phyloP scores from a whole-genome alignment of 2,329 filamentous ascomycete species.

The Nigrospora osmanthi region DNA sequence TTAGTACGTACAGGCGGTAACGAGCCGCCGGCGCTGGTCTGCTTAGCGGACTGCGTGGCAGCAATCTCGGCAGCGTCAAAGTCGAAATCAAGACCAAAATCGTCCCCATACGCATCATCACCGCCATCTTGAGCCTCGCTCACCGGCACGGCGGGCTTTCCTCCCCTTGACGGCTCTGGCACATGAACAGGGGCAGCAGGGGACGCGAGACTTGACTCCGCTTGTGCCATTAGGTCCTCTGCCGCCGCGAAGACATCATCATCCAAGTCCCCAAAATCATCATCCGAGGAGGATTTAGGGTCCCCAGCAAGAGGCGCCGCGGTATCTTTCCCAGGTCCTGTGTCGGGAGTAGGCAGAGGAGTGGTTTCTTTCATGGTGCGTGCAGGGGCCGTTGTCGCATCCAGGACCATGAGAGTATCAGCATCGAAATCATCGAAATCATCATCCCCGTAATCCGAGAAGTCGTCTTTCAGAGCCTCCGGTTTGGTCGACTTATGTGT shows the following conservation, averaged over 20 bases:
- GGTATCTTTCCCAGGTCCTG: conserved; percentile 6
- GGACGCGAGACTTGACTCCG: conserved; percentile 19
- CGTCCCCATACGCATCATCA: conserved; percentile 55
- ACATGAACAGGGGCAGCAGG: conserved; percentile 6
- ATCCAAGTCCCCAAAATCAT: conserved; percentile 61
- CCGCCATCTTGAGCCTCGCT: conserved; percentile 19
- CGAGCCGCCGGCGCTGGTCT: conserved; percentile 14
- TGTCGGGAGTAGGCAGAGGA: conserved; percentile 6
- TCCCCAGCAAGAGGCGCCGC: conserved; percentile 5
- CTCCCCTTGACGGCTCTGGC: conserved; percentile 7
- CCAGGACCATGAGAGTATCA: conserved; percentile 47
- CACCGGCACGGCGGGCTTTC: not conserved
- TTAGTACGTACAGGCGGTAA: conserved; percentile 43
- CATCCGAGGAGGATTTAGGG: conserved; percentile 22
- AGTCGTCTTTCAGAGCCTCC: conserved; percentile 6
- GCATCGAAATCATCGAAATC: conserved; percentile 58
- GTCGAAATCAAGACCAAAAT: conserved; percentile 66
- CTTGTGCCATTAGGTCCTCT: conserved; percentile 29
- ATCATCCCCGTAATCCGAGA: conserved; percentile 47
- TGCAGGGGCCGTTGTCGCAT: conserved; percentile 25
- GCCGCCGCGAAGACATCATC: conserved; percentile 49
- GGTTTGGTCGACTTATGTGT: not conserved
- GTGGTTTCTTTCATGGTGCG: conserved; percentile 1
- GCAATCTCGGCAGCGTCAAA: conserved; percentile 69
- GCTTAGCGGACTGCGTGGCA: conserved; percentile 57